phyloP scores from a whole-genome alignment of 352 stramenopile genomes.

The Discostella stelligera region DNA sequence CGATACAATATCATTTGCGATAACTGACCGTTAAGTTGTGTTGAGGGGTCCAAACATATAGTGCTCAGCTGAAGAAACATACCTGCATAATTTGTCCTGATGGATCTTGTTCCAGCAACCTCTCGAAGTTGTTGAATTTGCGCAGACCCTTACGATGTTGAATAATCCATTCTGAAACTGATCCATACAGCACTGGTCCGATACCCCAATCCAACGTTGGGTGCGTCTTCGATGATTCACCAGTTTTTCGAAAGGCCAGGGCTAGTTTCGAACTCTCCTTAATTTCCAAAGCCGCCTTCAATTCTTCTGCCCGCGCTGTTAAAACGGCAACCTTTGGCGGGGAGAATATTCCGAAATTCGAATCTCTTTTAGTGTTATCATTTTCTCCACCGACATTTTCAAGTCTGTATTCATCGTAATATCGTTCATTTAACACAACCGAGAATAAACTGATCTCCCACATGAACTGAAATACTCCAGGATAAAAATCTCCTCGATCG shows the following conservation, averaged over 20 bases:
- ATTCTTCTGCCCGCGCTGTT: conserved; percentile 83
- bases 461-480: conserved; percentile 85
- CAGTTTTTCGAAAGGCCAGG: conserved; percentile 60
- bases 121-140: conserved; percentile 86
- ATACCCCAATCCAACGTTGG: conserved; percentile 78
- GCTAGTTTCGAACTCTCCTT: conserved; percentile 77
- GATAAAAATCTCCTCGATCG: conserved; percentile 83
- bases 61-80: neutral
- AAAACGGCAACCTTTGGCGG: conserved; percentile 84
- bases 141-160: conserved; percentile 82
- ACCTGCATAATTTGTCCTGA: conserved; percentile 68
- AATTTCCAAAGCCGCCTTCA: conserved; percentile 85
- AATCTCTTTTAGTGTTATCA: neutral
- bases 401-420: conserved; percentile 33
- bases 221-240: conserved; percentile 57
- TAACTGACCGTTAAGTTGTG: neutral
- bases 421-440: conserved; percentile 40
- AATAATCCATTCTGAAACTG: conserved; percentile 86
- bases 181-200: conserved; percentile 85
- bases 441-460: conserved; percentile 73
- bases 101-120: conserved; percentile 75
- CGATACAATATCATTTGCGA: neutral
- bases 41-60: neutral
- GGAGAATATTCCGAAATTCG: conserved; percentile 9
- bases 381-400: conserved; percentile 7